phyloP scores from a whole-genome alignment of 352 stramenopile species.

The Pythium sukuiense region DNA sequence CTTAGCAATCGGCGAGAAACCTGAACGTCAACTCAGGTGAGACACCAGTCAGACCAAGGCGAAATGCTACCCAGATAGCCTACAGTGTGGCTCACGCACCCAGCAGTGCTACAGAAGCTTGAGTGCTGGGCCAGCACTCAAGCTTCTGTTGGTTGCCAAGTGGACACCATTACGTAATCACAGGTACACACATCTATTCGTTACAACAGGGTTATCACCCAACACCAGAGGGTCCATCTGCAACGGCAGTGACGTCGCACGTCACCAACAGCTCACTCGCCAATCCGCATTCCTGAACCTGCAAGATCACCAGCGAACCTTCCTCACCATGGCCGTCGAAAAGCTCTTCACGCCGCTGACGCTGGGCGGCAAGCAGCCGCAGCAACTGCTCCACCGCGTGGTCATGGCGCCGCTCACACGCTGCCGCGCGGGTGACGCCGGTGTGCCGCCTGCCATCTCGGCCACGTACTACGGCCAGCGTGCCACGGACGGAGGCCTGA shows the following conservation, averaged over 20 bases:
- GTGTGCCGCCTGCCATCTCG: constrained; percentile 16
- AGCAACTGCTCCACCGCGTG: constrained; percentile 38
- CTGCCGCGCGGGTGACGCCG: constrained; percentile 12
- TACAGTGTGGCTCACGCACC: no score
- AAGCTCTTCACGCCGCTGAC: constrained; percentile 32
- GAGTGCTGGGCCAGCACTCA: no score
- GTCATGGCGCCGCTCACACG: constrained; percentile 45
- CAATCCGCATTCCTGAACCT: not conserved
- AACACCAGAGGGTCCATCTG: not conserved
- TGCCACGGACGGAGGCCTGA: constrained; percentile 33
- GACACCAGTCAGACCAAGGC: no score
- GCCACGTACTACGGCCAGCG: constrained; percentile 44
- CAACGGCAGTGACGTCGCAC: not conserved
- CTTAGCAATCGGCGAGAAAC: no score
- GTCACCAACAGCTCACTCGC: constrained; percentile 4
- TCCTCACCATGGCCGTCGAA: constrained; percentile 8
- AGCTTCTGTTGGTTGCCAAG: no score
- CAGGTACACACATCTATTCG: not conserved
- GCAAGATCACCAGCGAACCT: not conserved
- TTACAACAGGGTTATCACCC: not conserved
- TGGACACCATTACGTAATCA: not conserved
- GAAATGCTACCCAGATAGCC: no score
- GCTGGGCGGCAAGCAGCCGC: constrained; percentile 21
- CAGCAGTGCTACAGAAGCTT: no score
- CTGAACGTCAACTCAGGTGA: no score